Evolutionary conservation across 2,329 filamentous ascomycete species (phyloP).

Genomic region (Scopulariopsis brevicaulis): DNA sequence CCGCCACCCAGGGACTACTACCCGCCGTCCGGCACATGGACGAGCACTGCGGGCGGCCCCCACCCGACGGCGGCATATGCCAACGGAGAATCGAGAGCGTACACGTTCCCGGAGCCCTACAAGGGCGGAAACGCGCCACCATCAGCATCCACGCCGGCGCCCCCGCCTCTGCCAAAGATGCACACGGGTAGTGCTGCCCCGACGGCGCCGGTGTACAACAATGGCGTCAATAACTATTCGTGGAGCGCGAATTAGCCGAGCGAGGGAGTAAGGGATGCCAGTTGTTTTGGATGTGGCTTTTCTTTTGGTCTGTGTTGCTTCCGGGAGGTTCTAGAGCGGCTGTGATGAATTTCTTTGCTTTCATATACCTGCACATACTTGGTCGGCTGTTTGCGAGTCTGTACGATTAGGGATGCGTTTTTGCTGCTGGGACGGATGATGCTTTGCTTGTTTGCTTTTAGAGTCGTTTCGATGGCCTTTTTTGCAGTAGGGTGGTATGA

Average conservation of each 20-base stretch:
- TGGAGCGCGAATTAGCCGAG: conserved; percentile 33
- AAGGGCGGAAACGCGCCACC: conserved; percentile 22
- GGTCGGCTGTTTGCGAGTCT: neutral
- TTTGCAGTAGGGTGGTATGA: neutral
- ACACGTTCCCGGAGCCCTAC: conserved; percentile 37
- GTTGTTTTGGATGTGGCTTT: neutral
- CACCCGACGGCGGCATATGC: conserved; percentile 32
- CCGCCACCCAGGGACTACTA: conserved; percentile 37
- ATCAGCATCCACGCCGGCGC: conserved; percentile 15
- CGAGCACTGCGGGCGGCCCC: conserved; percentile 24
- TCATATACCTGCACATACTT: neutral
- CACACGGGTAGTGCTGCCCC: conserved; percentile 3
- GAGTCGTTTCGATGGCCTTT: neutral
- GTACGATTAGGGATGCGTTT: conserved; percentile 5
- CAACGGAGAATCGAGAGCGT: conserved; percentile 32
- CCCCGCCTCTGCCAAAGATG: conserved; percentile 21
- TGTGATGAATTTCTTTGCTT: conserved; percentile 4
- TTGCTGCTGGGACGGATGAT: neutral
- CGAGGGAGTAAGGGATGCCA: neutral
- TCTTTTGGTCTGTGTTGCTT: conserved; percentile 11
- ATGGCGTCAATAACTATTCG: conserved; percentile 40
- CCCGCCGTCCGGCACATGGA: conserved; percentile 38
- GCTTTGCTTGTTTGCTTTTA: conserved; percentile 3
- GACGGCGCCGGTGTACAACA: conserved; percentile 20
- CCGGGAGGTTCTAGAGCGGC: conserved; percentile 4